phyloP scores from a whole-genome alignment of 306 rosid species.

The Pueraria montana region DNA sequence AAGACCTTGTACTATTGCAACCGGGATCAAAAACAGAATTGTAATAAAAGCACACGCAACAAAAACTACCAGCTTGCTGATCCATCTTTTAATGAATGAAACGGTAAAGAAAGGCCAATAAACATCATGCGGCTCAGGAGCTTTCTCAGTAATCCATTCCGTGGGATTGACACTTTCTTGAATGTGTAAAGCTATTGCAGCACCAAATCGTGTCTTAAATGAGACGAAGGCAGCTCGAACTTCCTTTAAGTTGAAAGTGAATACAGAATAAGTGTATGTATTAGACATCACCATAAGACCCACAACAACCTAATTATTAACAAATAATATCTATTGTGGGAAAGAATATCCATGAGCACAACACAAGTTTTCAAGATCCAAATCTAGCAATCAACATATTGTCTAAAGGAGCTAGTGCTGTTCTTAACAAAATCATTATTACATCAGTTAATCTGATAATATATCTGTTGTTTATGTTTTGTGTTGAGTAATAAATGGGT shows the following conservation, averaged over 20 bases:
- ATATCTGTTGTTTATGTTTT: background rate
- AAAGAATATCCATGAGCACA: slow-evolving; percentile 13
- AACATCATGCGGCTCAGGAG: slow-evolving; percentile 89
- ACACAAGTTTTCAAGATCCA: background rate
- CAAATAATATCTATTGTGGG: slow-evolving; percentile 24
- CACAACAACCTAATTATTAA: slow-evolving; percentile 39
- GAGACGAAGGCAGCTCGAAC: slow-evolving; percentile 88
- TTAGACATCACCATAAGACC: slow-evolving; percentile 35
- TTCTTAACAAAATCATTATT: slow-evolving; percentile 13
- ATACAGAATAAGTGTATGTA: slow-evolving; percentile 19
- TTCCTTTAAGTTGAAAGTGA: slow-evolving; percentile 61
- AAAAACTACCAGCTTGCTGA: slow-evolving; percentile 66
- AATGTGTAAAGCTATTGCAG: slow-evolving; percentile 72
- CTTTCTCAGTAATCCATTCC: slow-evolving; percentile 84
- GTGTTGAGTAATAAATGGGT: background rate
- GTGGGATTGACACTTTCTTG: slow-evolving; percentile 85
- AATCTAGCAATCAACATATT: slow-evolving; percentile 28
- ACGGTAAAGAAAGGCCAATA: slow-evolving; percentile 84
- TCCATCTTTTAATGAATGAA: slow-evolving; percentile 76
- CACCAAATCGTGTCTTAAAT: slow-evolving; percentile 85
- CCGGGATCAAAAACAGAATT: slow-evolving; percentile 80
- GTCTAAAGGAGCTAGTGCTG: slow-evolving; percentile 11
- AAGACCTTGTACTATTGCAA: slow-evolving; percentile 82
- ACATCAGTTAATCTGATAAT: slow-evolving; percentile 4
- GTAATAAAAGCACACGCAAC: slow-evolving; percentile 65